These are phyloP conservation scores for Metahyphopichia silvanorum DNA, from an alignment of 805 yeast genomes.

Conservation along the genomic window DNA sequence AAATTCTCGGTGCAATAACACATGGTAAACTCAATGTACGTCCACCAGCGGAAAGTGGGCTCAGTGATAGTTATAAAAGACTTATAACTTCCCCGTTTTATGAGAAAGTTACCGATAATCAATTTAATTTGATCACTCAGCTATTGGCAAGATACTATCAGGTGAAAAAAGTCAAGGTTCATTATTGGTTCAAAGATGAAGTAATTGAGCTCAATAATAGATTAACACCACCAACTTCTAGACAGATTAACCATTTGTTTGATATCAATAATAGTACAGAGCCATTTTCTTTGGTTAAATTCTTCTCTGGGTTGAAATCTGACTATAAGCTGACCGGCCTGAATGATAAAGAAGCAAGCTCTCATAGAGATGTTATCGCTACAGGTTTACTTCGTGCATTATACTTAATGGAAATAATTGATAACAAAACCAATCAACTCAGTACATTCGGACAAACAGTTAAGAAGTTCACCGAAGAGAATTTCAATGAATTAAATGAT, in stretches of 20 bases:
- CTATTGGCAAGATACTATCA: slow-evolving; percentile 83
- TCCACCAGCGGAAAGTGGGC: slow-evolving; percentile 64
- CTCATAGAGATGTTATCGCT: slow-evolving; percentile 47
- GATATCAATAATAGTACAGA: slow-evolving; percentile 10
- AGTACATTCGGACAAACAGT: slow-evolving; percentile 53
- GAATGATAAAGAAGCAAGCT: slow-evolving; percentile 14
- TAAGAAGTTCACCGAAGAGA: slow-evolving; percentile 21
- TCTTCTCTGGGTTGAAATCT: slow-evolving; percentile 17
- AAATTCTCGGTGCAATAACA: slow-evolving; percentile 62
- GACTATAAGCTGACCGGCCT: too few relatives aligned
- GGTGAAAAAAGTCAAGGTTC: slow-evolving; percentile 56
- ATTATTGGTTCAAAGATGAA: slow-evolving; percentile 53
- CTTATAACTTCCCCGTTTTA: slow-evolving; percentile 46
- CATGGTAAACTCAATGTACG: slow-evolving; percentile 61
- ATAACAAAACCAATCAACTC: slow-evolving; percentile 37
- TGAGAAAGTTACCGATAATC: slow-evolving; percentile 53
- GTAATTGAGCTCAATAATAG: slow-evolving; percentile 47
- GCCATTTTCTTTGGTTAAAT: slow-evolving; percentile 21
- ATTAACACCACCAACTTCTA: slow-evolving; percentile 50
- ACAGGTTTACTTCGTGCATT: slow-evolving; percentile 56
- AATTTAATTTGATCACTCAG: slow-evolving; percentile 65
- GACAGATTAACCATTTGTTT: slow-evolving; percentile 25
- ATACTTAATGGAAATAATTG: slow-evolving; percentile 48
- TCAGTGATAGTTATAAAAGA: slow-evolving; percentile 54
- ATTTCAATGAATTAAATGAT: slow-evolving; percentile 11